A percentile compares a stretch with the other conserved stretches of the same genome.
These are phyloP conservation scores for Myxozyma mucilagina DNA, from an alignment of 805 yeast genomes.

Conservation along the genomic window DNA sequence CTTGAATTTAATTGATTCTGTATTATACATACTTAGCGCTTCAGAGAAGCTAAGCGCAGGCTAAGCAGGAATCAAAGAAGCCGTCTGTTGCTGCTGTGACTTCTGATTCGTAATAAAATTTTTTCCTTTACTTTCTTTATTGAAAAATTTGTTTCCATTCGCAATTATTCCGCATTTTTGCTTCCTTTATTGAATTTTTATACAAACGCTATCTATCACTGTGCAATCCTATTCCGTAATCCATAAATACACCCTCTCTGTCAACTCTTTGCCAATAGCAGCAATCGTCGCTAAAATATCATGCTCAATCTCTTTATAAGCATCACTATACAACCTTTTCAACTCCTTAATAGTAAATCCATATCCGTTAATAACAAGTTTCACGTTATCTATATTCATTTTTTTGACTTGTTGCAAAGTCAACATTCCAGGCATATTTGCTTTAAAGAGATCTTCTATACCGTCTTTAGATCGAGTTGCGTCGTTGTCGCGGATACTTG, in stretches of 20 bases:
- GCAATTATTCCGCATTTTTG: no score
- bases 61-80: no score
- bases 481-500: background rate
- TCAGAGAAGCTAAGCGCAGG: no score
- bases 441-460: conserved; percentile 15
- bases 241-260: background rate
- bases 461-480: conserved; percentile 1
- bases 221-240: no score
- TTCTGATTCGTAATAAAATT: no score
- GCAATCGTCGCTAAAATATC: background rate
- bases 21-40: no score
- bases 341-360: background rate
- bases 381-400: background rate
- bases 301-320: background rate
- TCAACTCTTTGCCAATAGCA: background rate
- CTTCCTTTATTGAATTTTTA: background rate
- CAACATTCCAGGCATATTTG: conserved; percentile 17
- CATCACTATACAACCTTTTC: background rate
- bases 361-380: background rate
- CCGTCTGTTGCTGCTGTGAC: no score
- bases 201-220: background rate
- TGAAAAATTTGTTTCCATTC: no score
- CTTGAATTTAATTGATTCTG: no score
- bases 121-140: no score
- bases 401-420: background rate